These are phyloP conservation scores for Nitzschia putrida DNA, from an alignment of 108 stramenopile genomes.

Conservation along the genomic window DNA sequence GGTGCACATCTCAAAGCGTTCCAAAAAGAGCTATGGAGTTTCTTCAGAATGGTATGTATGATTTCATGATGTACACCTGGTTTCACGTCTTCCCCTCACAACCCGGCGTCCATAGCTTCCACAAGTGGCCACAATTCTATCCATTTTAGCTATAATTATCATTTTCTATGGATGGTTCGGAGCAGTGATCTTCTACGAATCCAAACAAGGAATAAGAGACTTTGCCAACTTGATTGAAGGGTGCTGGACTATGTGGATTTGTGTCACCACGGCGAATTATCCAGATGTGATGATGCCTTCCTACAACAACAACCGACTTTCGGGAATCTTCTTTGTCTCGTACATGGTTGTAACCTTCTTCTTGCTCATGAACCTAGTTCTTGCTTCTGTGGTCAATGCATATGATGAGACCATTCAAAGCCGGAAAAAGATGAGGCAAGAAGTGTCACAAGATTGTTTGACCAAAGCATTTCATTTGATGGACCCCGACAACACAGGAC, in stretches of 20 bases:
- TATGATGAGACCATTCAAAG: conserved; percentile 58
- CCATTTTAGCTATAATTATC: conserved; percentile 48
- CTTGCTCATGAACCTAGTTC: conserved; percentile 78
- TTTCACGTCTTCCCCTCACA: background rate
- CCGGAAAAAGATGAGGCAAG: conserved; percentile 30
- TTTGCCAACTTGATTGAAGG: conserved; percentile 70
- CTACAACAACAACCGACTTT: conserved; percentile 68
- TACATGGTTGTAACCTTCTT: conserved; percentile 80
- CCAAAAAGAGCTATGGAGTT: conserved; percentile 52
- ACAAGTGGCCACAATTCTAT: conserved; percentile 41
- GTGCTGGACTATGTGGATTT: conserved; percentile 72
- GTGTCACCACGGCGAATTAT: conserved; percentile 82
- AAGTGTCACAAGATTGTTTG: conserved; percentile 40
- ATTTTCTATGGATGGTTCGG: conserved; percentile 61
- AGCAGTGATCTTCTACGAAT: conserved; percentile 60
- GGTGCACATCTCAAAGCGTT: conserved; percentile 39
- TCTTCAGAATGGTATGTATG: conserved; percentile 46
- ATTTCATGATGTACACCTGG: background rate
- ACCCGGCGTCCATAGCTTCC: conserved; percentile 39
- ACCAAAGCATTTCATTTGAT: conserved; percentile 61
- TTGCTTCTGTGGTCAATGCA: conserved; percentile 59
- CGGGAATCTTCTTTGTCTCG: conserved; percentile 64
- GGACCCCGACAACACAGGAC: conserved; percentile 40
- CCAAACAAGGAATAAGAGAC: conserved; percentile 46
- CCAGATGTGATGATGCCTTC: conserved; percentile 83